These are phyloP conservation scores for Hymenoscyphus salicellus DNA, from an alignment of 2,329 filamentous ascomycete species.

Conservation along the genomic window DNA sequence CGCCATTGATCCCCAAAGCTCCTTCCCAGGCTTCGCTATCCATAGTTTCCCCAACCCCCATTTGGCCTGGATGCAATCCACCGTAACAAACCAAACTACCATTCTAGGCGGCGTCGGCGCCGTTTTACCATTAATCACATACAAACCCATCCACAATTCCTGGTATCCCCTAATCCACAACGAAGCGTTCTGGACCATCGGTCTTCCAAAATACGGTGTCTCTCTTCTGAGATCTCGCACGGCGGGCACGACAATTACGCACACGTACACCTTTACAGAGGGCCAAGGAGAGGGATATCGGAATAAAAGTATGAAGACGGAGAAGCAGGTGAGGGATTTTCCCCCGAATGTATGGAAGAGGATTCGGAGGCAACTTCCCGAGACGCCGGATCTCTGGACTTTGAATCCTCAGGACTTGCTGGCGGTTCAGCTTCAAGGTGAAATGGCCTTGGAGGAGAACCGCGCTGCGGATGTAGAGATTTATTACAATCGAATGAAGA, in stretches of 20 bases:
- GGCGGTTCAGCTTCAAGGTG: not conserved
- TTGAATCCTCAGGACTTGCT: not conserved
- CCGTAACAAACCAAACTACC: not conserved
- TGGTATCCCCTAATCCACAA: not conserved
- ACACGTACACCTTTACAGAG: not conserved
- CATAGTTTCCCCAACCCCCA: not conserved
- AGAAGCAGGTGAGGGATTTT: not conserved
- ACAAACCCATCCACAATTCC: no score
- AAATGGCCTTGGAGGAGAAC: not conserved
- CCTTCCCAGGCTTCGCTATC: not conserved
- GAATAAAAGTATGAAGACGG: not conserved
- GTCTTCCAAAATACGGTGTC: not conserved
- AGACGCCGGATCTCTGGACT: not conserved
- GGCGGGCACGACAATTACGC: not conserved
- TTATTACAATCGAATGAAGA: not conserved
- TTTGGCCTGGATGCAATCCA: not conserved
- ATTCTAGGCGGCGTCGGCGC: no score
- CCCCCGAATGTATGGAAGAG: not conserved
- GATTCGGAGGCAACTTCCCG: not conserved
- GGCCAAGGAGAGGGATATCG: not conserved
- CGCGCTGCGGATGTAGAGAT: not conserved
- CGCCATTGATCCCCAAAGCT: not conserved
- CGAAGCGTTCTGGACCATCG: not conserved
- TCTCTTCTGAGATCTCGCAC: not conserved
- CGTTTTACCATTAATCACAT: no score